phyloP scores from a whole-genome alignment of 768 basidiomycete species.

The Phaffia tasmanica region DNA sequence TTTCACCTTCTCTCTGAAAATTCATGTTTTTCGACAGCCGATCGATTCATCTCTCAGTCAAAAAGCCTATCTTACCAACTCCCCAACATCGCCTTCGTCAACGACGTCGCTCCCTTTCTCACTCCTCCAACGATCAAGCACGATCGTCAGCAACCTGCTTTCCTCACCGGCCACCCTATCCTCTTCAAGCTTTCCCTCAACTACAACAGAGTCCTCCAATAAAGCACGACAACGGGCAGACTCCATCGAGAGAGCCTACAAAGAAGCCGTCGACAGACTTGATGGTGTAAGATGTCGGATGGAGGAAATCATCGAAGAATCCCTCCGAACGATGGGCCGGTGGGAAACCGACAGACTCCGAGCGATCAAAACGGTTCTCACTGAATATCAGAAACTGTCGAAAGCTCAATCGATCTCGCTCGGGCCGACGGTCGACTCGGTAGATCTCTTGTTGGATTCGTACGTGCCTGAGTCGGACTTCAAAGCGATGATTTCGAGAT shows the following conservation, averaged over 20 bases:
- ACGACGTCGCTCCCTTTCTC: not conserved
- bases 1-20: not conserved
- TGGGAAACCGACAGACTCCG: conserved; percentile 24
- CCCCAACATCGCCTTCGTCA: too few relatives aligned
- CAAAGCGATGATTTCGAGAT: conserved; percentile 19
- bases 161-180: not conserved
- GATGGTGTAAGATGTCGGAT: conserved; percentile 20
- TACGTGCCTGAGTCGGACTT: conserved; percentile 22
- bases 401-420: not conserved
- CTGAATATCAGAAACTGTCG: conserved; percentile 18
- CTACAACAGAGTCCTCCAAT: not conserved
- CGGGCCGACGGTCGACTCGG: conserved; percentile 11
- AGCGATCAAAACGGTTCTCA: conserved; percentile 24
- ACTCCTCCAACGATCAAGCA: conserved; percentile 16
- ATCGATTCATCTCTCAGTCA: not conserved
- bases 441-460: conserved; percentile 18
- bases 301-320: conserved; percentile 23
- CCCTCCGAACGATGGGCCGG: conserved; percentile 12
- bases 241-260: conserved; percentile 13
- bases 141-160: conserved; percentile 5
- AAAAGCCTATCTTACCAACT: too few relatives aligned
- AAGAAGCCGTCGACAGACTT: conserved; percentile 14
- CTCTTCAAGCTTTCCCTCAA: conserved; percentile 9
- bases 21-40: not conserved
- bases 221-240: conserved; percentile 5